Base-by-base conservation (phyloP, 1,284 basidiomycete genomes). In the Sanguinoderma infundibulare region DNA sequence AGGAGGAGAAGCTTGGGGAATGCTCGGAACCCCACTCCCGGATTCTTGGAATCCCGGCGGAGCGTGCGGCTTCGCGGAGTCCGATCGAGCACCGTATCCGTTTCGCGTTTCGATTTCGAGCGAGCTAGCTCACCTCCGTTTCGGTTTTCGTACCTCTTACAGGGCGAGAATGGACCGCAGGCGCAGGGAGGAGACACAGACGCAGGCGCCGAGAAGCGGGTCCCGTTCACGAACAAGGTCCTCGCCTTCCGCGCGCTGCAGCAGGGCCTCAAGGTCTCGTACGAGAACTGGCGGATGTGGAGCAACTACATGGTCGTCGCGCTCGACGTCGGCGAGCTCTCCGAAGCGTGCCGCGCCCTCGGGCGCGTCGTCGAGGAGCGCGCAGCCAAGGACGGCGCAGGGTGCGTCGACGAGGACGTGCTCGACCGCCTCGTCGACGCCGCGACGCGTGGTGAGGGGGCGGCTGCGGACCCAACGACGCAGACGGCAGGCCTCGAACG, bases 241-340 rank as follows among this genome's bases (percentile, higher is more conserved):
- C 86, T 96, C 42, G 98, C 98, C 0, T 98, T 95, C 83, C 90
- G 91, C n/a, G 97, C 98, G 12, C 89, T 99, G 42, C 90, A 92
- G 68, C 91, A 95, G 67, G 95, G 96, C 4, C 84, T 99, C 61
- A 90, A 89, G 67, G 87, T 86, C 72, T 85, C 86, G 55, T 93
- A 94, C 75, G 90, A 95, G 55, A 96, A 96, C 71, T 99, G 97
- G 97, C 86, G 94, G 17, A 96, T 99, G 87, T 99, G 98, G 98
- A 84, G 85, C 67, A 99, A 99, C 79, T 98, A 96, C 80, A 97
- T 96, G 92, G 82, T 98, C 67, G 91, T 99, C 38, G 86, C 94
- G 7, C 83, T 98, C 75, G 95, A 98, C 70, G 92, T 98, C 15
- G 97, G 96, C 7, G 93, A 98, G 75, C 83, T 98, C 47, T 80